Evolutionary conservation across 2,329 filamentous ascomycete species (phyloP).

Genomic region (Penicillium freii): DNA sequence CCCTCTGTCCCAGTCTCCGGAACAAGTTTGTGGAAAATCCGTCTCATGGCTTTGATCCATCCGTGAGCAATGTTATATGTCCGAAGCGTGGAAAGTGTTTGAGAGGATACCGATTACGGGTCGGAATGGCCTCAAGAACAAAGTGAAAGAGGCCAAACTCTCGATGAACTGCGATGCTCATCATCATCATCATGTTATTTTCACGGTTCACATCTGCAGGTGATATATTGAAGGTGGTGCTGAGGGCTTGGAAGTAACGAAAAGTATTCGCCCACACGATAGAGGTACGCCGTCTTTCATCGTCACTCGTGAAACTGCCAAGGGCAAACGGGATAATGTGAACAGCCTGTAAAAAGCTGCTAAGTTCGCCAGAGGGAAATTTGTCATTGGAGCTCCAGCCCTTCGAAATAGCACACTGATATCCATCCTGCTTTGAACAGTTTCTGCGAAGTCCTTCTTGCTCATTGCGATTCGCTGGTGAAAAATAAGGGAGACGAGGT

Average conservation of each 20-base stretch:
- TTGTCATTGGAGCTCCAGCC: background rate
- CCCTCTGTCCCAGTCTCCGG: too few relatives aligned
- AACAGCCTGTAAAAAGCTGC: too few relatives aligned
- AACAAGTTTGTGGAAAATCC: too few relatives aligned
- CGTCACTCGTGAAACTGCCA: background rate
- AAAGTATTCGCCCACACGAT: background rate
- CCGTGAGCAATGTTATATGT: too few relatives aligned
- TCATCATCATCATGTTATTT: background rate
- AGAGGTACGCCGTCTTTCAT: background rate
- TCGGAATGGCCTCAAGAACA: background rate
- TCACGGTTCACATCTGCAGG: slow-evolving; percentile 1
- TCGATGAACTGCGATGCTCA: background rate
- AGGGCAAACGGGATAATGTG: slow-evolving; percentile 1
- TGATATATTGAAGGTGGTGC: background rate
- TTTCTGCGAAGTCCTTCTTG: background rate
- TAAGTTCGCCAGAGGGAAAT: background rate
- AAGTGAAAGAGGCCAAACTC: slow-evolving; percentile 1
- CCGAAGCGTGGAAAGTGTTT: background rate
- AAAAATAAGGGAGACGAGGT: background rate
- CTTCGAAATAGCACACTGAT: background rate
- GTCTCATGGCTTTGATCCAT: too few relatives aligned
- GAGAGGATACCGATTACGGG: background rate
- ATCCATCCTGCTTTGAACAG: background rate
- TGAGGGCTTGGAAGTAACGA: background rate
- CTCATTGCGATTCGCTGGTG: background rate